Base-by-base conservation (phyloP, 2,329 filamentous ascomycete genomes). In the Penicillium brevicompactum region DNA sequence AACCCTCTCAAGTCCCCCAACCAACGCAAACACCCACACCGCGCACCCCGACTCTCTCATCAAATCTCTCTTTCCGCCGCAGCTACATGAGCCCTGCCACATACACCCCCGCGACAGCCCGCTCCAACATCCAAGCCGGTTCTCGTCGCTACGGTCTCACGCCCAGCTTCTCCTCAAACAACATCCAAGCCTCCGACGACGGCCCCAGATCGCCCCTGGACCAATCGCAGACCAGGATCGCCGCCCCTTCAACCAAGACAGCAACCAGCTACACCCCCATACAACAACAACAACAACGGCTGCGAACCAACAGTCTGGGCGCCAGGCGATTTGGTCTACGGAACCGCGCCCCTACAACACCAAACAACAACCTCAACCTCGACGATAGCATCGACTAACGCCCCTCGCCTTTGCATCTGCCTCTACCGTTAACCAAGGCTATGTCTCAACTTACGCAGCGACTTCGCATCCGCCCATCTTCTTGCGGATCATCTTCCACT, bases 101-200 rank as follows among this genome's bases (percentile, higher is more conserved):
- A 4, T 72, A 70, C 55, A 68, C 74, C 5, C 73, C 73, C 4
- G 65, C 73, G 16, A 67, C 71, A n/a, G 62, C 71, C 5, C 68
- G 71, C 49, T 62, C 71, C 18, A 76, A 74, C 51, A 74, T 77
- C 40, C 74, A 76, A 55, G 74, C 74, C 1, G 75, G 75, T 18
- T 76, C 71, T 21, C 74, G 73, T 27, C 68, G 75, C 21, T 77
- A 76, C 49, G 71, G 70, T 5, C 44, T 69, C 18, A 61, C 70
- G 3, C 50, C 65, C 5, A 59, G 55, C 41, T 51, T 60, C 45
- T 59, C 52, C 11, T 46, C 65, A 22, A 58, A 61, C 38, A 49
- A 60, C 11, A 50, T 65, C 6, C 57, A 61, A 4, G 61, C 61
- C 32, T 58, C 58, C 34, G 71, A 64, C 55, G 67, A 56, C 34